A percentile compares a stretch with the other conserved stretches of the same genome.
These are phyloP conservation scores for Areca catechu DNA, from an alignment of 176 grass and related monocot species.

Conservation along the genomic window DNA sequence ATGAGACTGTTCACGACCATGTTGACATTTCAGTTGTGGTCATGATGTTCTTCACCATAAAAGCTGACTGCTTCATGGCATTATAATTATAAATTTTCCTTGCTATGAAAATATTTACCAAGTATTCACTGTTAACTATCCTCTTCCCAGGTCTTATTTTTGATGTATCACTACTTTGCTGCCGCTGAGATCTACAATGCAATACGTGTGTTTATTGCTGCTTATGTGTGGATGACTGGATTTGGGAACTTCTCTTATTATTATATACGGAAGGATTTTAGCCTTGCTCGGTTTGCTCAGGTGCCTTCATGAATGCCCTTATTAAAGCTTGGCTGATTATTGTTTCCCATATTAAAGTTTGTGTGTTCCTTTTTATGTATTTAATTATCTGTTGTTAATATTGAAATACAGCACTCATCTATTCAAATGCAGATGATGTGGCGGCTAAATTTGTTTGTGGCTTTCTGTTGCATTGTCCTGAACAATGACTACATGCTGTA, in stretches of 20 bases:
- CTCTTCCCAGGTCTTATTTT: conserved; percentile 56
- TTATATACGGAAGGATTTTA: conserved; percentile 76
- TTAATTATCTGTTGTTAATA: background rate
- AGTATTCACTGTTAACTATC: too few relatives aligned
- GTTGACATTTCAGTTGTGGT: too few relatives aligned
- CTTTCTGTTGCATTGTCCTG: conserved; percentile 71
- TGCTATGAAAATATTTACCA: too few relatives aligned
- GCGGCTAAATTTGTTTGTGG: conserved; percentile 73
- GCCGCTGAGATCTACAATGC: conserved; percentile 89
- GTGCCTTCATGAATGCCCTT: conserved; percentile 20
- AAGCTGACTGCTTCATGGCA: too few relatives aligned
- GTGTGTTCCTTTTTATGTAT: background rate
- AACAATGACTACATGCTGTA: conserved; percentile 82
- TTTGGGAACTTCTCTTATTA: conserved; percentile 96
- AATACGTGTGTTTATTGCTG: conserved; percentile 81
- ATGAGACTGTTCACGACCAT: too few relatives aligned
- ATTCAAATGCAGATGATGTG: conserved; percentile 75
- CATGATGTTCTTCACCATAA: too few relatives aligned
- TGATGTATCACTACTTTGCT: conserved; percentile 91
- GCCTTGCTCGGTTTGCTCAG: conserved; percentile 75
- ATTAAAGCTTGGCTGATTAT: too few relatives aligned
- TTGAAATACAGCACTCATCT: conserved; percentile 10
- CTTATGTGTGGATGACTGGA: conserved; percentile 93
- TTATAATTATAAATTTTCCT: too few relatives aligned
- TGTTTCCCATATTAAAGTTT: too few relatives aligned